Conservation (phyloP, 768 basidiomycete species). For the Mycena metata region DNA sequence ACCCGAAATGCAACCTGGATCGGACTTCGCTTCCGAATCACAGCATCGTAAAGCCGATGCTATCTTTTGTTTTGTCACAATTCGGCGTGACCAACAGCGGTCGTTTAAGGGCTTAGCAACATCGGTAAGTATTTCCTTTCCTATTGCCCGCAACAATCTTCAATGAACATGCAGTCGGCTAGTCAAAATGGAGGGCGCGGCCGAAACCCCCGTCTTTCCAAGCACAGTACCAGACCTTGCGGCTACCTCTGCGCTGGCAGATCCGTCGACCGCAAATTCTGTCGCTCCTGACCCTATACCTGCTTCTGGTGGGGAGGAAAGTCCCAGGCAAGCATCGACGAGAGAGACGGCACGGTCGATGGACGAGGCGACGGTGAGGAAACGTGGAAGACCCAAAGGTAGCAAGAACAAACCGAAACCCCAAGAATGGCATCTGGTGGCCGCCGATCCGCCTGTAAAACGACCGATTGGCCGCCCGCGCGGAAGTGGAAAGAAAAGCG, state of each 20-base stretch:
- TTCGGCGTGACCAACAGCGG: not conserved
- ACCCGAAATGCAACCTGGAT: no score
- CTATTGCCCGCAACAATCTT: not conserved
- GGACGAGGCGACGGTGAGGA: no score
- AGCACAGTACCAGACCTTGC: constrained; percentile 26
- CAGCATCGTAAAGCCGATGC: no score
- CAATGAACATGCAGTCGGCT: constrained; percentile 2
- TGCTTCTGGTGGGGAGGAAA: not conserved
- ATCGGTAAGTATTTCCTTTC: constrained; percentile 4
- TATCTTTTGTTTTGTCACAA: not conserved
- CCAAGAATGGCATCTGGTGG: not conserved
- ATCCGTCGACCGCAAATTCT: not conserved
- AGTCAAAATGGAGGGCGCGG: constrained; percentile 5
- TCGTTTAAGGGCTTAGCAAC: constrained; percentile 17
- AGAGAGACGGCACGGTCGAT: no score
- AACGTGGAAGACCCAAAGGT: constrained; percentile 35
- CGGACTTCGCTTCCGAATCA: no score
- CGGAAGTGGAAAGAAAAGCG: constrained; percentile 81
- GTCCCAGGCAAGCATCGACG: constrained; percentile 8
- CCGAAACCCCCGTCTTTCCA: constrained; percentile 2
- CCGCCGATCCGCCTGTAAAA: constrained; percentile 56
- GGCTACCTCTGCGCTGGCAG: constrained; percentile 4
- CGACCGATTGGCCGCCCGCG: constrained; percentile 84
- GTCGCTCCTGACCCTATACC: not conserved
- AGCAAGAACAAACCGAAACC: constrained; percentile 35